Evolutionary conservation across 75 land plant genomes (phyloP).

Genomic region (Cryptomeria japonica): DNA sequence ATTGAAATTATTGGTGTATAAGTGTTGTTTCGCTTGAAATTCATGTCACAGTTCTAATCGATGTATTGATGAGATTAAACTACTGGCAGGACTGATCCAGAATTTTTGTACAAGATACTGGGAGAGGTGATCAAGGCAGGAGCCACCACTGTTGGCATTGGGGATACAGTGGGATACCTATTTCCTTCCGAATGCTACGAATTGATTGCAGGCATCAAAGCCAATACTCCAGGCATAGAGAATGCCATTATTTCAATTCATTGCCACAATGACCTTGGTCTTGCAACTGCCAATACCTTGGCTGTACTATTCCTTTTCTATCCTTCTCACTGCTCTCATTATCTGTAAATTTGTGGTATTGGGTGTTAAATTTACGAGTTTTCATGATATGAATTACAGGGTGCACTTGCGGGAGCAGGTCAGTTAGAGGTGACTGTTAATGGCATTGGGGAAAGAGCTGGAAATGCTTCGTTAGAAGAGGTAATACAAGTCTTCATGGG

Average conservation of each 20-base stretch:
- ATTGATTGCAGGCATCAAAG: slow-evolving; percentile 17
- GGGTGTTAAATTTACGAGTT: not conserved
- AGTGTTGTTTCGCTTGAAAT: no score
- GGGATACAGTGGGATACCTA: slow-evolving; percentile 26
- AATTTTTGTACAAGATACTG: slow-evolving; percentile 19
- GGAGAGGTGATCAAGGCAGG: slow-evolving; percentile 35
- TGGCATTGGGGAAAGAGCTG: slow-evolving; percentile 28
- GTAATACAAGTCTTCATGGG: not conserved
- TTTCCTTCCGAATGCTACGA: slow-evolving; percentile 16
- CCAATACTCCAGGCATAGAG: slow-evolving; percentile 28
- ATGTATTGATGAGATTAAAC: no score
- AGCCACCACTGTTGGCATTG: slow-evolving; percentile 20
- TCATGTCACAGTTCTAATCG: no score
- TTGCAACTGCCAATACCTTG: slow-evolving; percentile 35
- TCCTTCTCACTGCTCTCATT: not conserved
- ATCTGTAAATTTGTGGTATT: not conserved
- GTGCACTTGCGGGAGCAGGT: slow-evolving; percentile 16
- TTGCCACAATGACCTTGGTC: slow-evolving; percentile 37
- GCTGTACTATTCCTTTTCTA: slow-evolving; percentile 17
- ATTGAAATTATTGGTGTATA: slow-evolving; percentile 46
- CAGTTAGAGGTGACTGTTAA: slow-evolving; percentile 21
- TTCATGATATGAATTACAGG: slow-evolving; percentile 8
- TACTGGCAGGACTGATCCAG: slow-evolving; percentile 20
- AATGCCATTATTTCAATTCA: slow-evolving; percentile 28
- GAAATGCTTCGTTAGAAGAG: slow-evolving; percentile 32